Base-by-base conservation (phyloP, 148 eudicot species). In the Oxyria digyna region DNA sequence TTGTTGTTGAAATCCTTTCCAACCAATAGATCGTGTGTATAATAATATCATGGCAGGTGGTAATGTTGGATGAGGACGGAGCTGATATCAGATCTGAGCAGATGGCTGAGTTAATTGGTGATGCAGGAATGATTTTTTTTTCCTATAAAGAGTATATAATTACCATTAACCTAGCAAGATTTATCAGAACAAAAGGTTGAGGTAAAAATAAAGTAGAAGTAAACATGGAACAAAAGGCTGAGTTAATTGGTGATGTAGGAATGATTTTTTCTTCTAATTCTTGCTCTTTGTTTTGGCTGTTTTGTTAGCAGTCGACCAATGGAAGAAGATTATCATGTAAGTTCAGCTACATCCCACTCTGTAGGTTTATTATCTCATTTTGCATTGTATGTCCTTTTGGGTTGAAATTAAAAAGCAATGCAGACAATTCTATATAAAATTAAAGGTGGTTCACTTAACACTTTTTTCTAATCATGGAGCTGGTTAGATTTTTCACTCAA, bases 61-160 rank as follows among this genome's bases (percentile, higher is more conserved):
- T 91, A 66, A 78, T 91, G 75, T 72, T 91, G 85, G 97, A 91
- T 73, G 97, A 91, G 82, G 74, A 38, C 62, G 97, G 97, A 67
- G 75, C 72, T 20, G 86, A 81, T 73, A 69, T 88, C 35, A 67
- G 75, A 42, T 91, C 97, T 13, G 86, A 88, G 79, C 78, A 75
- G 66, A 75, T 91, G 78, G 97, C 97, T 20, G 89, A 85, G 23
- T 71, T 91, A 59, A 79, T 91, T 64, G 88, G 87, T 29, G 90
- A 91, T 87, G 92, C 92, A 62, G 88, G 90, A 66, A 81, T 84
- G 69, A 86, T 82, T n/a, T 91, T 83, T n/a, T n/a, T n/a, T n/a
- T n/a, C n/a, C n/a, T n/a, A n/a, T n/a, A n/a, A n/a, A n/a, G n/a
- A n/a, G n/a, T n/a, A n/a, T n/a, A n/a, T n/a, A n/a, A n/a, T n/a